phyloP scores from a whole-genome alignment of 1,284 basidiomycete genomes.

The Pyrrhoderma noxium region DNA sequence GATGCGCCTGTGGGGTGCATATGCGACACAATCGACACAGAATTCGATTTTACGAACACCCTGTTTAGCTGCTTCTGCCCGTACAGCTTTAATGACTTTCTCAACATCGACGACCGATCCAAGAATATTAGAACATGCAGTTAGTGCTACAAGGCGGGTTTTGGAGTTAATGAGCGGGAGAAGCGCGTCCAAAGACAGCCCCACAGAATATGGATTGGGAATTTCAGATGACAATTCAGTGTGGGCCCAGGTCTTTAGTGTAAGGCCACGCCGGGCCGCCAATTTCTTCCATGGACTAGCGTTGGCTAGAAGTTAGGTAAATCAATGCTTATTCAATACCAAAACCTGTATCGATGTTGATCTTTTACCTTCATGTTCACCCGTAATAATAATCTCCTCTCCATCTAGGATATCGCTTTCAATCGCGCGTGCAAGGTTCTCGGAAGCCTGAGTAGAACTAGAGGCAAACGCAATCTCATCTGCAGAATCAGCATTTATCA shows the following conservation, averaged over 20 bases:
- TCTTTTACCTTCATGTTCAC: conserved; percentile 66
- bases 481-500: conserved; percentile 55
- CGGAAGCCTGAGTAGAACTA: conserved; percentile 60
- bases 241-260: conserved; percentile 55
- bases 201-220: conserved; percentile 61
- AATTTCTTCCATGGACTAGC: conserved; percentile 73
- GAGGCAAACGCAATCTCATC: conserved; percentile 62
- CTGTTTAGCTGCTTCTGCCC: conserved; percentile 41
- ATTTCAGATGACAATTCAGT: conserved; percentile 34
- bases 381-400: conserved; percentile 69
- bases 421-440: conserved; percentile 56
- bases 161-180: conserved; percentile 52
- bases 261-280: conserved; percentile 47
- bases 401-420: conserved; percentile 44
- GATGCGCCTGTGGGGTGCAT: conserved; percentile 65
- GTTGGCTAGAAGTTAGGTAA: conserved; percentile 43
- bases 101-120: conserved; percentile 61
- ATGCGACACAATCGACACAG: conserved; percentile 71
- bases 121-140: conserved; percentile 71
- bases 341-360: neutral
- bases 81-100: conserved; percentile 43
- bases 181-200: conserved; percentile 49
- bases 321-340: neutral
- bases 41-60: conserved; percentile 60
- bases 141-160: conserved; percentile 69